Percentiles rank a stretch among this genome's conserved stretches.
These are phyloP conservation scores for Exophiala viscosa DNA, from an alignment of 2,329 filamentous ascomycete genomes.

Conservation along the genomic window DNA sequence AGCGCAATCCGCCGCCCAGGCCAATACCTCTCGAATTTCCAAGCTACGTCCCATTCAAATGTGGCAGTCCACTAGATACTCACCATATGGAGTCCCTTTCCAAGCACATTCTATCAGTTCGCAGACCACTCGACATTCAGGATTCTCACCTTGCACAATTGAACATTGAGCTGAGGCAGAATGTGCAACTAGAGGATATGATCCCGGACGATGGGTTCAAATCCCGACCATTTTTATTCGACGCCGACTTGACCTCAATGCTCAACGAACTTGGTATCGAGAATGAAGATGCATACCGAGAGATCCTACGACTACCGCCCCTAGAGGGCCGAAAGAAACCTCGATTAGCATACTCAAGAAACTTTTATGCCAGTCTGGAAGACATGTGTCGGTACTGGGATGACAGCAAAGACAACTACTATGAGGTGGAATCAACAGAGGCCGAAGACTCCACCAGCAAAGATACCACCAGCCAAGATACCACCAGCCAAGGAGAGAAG, in stretches of 20 bases:
- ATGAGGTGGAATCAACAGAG: slow-evolving; percentile 36
- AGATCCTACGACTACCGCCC: slow-evolving; percentile 48
- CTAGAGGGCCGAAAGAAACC: slow-evolving; percentile 45
- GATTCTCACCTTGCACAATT: slow-evolving; percentile 38
- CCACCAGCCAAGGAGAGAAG: slow-evolving; percentile 20
- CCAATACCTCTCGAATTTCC: slow-evolving; percentile 54
- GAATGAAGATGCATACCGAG: slow-evolving; percentile 57
- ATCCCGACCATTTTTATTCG: slow-evolving; percentile 37
- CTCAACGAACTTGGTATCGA: slow-evolving; percentile 49
- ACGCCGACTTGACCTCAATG: slow-evolving; percentile 29
- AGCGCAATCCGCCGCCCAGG: slow-evolving; percentile 47
- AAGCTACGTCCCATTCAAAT: slow-evolving; percentile 39
- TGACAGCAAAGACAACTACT: slow-evolving; percentile 55
- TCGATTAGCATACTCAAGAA: slow-evolving; percentile 54
- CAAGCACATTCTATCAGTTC: slow-evolving; percentile 42
- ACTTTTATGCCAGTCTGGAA: slow-evolving; percentile 59
- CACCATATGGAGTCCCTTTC: slow-evolving; percentile 40
- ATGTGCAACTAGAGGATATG: slow-evolving; percentile 37
- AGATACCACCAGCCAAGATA: not conserved
- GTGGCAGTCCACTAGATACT: slow-evolving; percentile 34
- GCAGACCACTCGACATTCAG: slow-evolving; percentile 40
- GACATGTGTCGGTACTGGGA: slow-evolving; percentile 63
- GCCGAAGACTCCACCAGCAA: slow-evolving; percentile 12
- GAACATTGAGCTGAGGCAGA: slow-evolving; percentile 39
- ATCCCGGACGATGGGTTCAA: slow-evolving; percentile 35